phyloP scores from a whole-genome alignment of 2,329 filamentous ascomycete genomes.

The Colletotrichum sidae region DNA sequence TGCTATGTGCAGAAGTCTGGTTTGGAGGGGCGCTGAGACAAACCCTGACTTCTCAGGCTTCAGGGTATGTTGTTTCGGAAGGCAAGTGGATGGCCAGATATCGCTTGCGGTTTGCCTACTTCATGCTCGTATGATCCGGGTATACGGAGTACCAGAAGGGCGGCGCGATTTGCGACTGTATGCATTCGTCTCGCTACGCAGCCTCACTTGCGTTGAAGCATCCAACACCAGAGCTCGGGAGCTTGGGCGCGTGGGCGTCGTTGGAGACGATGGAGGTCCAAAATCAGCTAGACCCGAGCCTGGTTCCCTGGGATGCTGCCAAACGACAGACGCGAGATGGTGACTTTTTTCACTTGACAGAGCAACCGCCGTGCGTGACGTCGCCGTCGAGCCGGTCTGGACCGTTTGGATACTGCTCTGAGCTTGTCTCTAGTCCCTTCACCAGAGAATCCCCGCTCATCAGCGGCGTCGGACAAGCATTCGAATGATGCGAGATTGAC shows the following conservation, averaged over 20 bases:
- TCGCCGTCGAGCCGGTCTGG: conserved; percentile 28
- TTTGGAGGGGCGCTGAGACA: conserved; percentile 18
- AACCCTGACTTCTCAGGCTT: conserved; percentile 22
- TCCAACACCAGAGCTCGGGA: conserved; percentile 1
- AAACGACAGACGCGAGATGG: conserved; percentile 27
- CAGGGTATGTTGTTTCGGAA: conserved; percentile 29
- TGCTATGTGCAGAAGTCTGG: conserved; percentile 17
- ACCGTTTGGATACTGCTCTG: conserved; percentile 9
- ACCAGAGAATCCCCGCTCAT: conserved; percentile 20
- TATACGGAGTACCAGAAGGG: background rate
- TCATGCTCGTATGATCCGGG: background rate
- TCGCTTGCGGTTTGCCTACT: conserved; percentile 5
- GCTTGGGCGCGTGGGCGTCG: background rate
- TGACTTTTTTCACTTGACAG: conserved; percentile 26
- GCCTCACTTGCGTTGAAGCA: background rate
- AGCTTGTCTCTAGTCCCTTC: conserved; percentile 1
- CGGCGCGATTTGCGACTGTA: too few species aligned
- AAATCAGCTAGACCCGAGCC: background rate
- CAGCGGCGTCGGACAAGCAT: conserved; percentile 33
- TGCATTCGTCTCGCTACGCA: background rate
- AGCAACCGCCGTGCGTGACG: conserved; percentile 21
- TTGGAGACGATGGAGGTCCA: conserved; percentile 22
- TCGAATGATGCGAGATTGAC: conserved; percentile 29
- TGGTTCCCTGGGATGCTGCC: conserved; percentile 18
- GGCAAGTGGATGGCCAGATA: conserved; percentile 21